Conservation (phyloP, 495 filamentous ascomycete genomes). For the Xylaria bambusicola region DNA sequence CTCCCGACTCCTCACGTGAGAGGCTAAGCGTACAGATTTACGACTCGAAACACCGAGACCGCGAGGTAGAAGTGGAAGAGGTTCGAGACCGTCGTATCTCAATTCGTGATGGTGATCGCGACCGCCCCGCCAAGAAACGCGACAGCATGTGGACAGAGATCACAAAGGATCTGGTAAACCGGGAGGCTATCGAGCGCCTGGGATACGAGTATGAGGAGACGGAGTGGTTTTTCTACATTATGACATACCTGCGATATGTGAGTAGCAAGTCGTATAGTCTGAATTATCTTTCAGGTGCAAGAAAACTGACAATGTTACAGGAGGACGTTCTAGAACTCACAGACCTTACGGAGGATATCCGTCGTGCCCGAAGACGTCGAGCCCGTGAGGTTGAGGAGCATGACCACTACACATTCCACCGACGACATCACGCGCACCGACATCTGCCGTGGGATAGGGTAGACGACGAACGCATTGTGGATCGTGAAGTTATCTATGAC, state of each 20-base stretch:
- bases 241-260: constrained; percentile 87
- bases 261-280: constrained; percentile 38
- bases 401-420: constrained; percentile 66
- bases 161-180: constrained; percentile 86
- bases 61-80: constrained; percentile 48
- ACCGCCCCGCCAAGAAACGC: constrained; percentile 45
- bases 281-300: background rate
- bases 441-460: constrained; percentile 37
- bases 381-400: constrained; percentile 83
- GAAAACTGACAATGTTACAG: constrained; percentile 49
- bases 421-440: constrained; percentile 47
- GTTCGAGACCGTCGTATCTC: constrained; percentile 46
- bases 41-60: constrained; percentile 40
- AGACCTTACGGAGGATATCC: constrained; percentile 78
- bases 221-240: constrained; percentile 85
- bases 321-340: constrained; percentile 86
- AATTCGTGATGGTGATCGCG: constrained; percentile 31
- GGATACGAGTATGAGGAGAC: constrained; percentile 95
- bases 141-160: constrained; percentile 95
- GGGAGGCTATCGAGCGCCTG: constrained; percentile 80
- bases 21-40: constrained; percentile 48
- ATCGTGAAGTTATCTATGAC: constrained; percentile 60
- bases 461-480: constrained; percentile 60
- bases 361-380: constrained; percentile 70
- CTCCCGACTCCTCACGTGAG: constrained; percentile 35